Percentiles rank a stretch among this genome's conserved stretches.
phyloP scores from a whole-genome alignment of 2,329 filamentous ascomycete genomes.

The Penicillium capsulatum region DNA sequence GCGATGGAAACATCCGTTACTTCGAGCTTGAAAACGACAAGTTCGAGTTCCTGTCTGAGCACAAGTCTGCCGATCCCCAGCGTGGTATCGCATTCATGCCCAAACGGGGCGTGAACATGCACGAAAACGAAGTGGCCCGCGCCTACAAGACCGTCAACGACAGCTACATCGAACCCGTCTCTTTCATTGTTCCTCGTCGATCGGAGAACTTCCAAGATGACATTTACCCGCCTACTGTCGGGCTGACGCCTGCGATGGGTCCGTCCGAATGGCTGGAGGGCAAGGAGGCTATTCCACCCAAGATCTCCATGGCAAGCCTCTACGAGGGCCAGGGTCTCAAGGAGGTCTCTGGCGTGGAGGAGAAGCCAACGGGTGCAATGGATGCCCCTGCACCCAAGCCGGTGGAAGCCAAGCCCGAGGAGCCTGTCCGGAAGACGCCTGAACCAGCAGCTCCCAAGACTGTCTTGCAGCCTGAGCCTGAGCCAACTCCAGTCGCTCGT shows the following conservation, averaged over 20 bases:
- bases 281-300: constrained; percentile 77
- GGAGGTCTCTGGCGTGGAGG: constrained; percentile 57
- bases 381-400: constrained; percentile 48
- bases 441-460: constrained; percentile 34
- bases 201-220: constrained; percentile 96
- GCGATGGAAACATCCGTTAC: constrained; percentile 98
- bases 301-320: constrained; percentile 88
- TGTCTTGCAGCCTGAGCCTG: constrained; percentile 26
- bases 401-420: constrained; percentile 40
- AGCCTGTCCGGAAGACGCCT: constrained; percentile 33
- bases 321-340: constrained; percentile 79
- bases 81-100: constrained; percentile 91
- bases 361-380: constrained; percentile 34
- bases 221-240: constrained; percentile 84
- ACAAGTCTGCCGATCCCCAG: constrained; percentile 95
- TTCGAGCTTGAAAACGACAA: constrained; percentile 98
- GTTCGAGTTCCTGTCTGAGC: constrained; percentile 93
- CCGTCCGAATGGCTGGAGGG: constrained; percentile 80
- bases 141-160: constrained; percentile 98
- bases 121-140: constrained; percentile 94
- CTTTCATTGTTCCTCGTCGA: constrained; percentile 90
- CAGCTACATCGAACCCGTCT: constrained; percentile 88
- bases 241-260: constrained; percentile 73
- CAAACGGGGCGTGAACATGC: constrained; percentile 90
- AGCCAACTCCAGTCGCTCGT: constrained; percentile 37